Percentiles rank a stretch among this genome's conserved stretches.
Conservation (phyloP, 352 stramenopile species). For the Phytophthora pisi region DNA sequence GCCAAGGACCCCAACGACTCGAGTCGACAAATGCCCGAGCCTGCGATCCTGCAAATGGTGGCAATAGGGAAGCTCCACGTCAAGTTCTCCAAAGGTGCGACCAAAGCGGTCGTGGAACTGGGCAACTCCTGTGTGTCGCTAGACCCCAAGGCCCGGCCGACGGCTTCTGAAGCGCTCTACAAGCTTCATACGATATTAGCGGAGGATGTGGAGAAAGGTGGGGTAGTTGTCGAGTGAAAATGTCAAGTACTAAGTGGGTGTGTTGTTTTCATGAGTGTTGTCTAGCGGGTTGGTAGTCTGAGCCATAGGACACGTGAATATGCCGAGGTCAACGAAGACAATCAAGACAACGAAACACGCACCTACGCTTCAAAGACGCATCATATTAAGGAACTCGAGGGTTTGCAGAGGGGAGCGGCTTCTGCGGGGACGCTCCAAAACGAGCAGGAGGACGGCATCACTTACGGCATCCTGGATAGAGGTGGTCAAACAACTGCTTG, state of each 20-base stretch:
- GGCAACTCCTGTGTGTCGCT: constrained; percentile 44
- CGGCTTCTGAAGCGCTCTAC: constrained; percentile 45
- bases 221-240: constrained; percentile 2
- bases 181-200: constrained; percentile 40
- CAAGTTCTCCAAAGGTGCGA: constrained; percentile 36
- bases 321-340: no score
- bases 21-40: constrained; percentile 34
- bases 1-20: constrained; percentile 35
- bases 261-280: not conserved
- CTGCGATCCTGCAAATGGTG: constrained; percentile 53
- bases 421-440: no score
- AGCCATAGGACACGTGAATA: no score
- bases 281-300: no score
- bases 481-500: no score
- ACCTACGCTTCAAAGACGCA: no score
- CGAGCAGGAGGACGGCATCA: no score
- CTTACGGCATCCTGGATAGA: no score
- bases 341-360: no score
- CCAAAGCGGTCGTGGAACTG: constrained; percentile 31
- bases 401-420: no score
- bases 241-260: not conserved
- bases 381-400: no score
- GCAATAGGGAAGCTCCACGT: constrained; percentile 48
- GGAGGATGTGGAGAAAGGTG: constrained; percentile 14
- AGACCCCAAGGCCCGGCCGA: constrained; percentile 39